phyloP scores from a whole-genome alignment of 139 green algal genomes.

The Micractinium sp. region DNA sequence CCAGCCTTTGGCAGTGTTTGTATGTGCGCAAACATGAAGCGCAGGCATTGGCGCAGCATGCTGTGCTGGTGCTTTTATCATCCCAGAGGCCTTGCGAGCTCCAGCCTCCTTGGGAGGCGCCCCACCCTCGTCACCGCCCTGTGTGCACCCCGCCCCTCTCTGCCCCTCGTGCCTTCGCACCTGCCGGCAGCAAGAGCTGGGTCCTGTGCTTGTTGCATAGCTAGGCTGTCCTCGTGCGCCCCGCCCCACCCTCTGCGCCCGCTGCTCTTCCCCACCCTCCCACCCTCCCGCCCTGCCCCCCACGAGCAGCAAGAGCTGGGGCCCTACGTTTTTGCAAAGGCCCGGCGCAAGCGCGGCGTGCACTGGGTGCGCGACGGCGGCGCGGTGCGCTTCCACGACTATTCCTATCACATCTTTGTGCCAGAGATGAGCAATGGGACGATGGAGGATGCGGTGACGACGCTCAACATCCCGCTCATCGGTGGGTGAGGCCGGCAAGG shows the following conservation, averaged over 20 bases:
- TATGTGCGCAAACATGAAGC: no score
- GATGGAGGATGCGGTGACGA: slow-evolving; percentile 46
- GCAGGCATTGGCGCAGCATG: no score
- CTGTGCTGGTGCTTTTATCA: neutral
- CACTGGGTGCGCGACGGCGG: slow-evolving; percentile 17
- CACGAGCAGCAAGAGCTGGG: slow-evolving; percentile 50
- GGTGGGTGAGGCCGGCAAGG: neutral
- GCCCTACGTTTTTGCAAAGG: slow-evolving; percentile 47
- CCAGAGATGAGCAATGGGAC: slow-evolving; percentile 8
- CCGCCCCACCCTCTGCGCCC: no score
- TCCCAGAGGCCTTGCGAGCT: neutral
- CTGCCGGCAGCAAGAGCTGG: no score
- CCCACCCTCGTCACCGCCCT: neutral
- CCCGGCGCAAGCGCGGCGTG: slow-evolving; percentile 16
- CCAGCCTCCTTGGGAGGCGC: neutral
- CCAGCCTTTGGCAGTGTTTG: no score
- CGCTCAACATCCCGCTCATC: slow-evolving; percentile 56
- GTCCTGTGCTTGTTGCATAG: no score
- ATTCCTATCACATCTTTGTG: slow-evolving; percentile 30
- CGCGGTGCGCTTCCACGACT: slow-evolving; percentile 39
- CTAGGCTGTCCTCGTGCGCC: no score
- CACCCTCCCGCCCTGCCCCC: neutral
- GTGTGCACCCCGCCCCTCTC: neutral
- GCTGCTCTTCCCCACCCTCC: neutral
- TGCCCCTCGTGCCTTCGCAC: neutral